These are phyloP conservation scores for Tinospora cordifolia DNA, from an alignment of 164 flowering plant genomes.

Conservation along the genomic window DNA sequence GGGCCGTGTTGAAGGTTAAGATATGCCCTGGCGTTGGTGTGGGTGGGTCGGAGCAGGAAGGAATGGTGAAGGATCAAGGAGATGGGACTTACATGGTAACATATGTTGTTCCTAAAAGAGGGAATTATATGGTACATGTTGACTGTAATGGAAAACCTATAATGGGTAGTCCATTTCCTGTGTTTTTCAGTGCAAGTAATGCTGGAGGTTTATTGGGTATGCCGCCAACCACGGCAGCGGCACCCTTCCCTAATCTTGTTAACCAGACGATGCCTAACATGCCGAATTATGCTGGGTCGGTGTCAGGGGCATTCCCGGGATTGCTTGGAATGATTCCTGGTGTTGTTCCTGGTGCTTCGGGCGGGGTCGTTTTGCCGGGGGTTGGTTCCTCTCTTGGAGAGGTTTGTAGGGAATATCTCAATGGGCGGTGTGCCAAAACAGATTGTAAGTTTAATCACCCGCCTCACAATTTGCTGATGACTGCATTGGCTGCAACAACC, in stretches of 20 bases:
- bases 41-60: conserved; percentile 88
- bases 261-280: conserved; percentile 99
- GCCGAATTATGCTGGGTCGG: conserved; percentile 93
- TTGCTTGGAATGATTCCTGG: conserved; percentile 95
- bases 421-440: conserved; percentile 70
- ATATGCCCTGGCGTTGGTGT: conserved; percentile 83
- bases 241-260: conserved; percentile 62
- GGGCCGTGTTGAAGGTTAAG: conserved; percentile 62
- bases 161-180: conserved; percentile 95
- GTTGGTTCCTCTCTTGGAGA: conserved; percentile 91
- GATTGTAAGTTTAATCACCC: conserved; percentile 91
- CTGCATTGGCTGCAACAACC: conserved; percentile 76
- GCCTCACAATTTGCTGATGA: conserved; percentile 81
- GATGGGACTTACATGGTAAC: conserved; percentile 85
- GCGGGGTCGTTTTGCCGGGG: conserved; percentile 93
- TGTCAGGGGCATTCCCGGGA: conserved; percentile 89
- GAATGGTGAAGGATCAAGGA: conserved; percentile 82
- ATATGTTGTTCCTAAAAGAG: conserved; percentile 85
- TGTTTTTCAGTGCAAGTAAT: conserved; percentile 83
- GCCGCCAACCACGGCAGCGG: conserved; percentile 37
- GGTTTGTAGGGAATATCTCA: conserved; percentile 82
- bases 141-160: conserved; percentile 84
- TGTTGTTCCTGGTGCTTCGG: conserved; percentile 66
- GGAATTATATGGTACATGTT: conserved; percentile 88
- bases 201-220: conserved; percentile 70